Evolutionary conservation across 73 alveolate genomes (phyloP), one percentile per base, ranked within the genome.

Genomic region (Uronychia setigera): DNA sequence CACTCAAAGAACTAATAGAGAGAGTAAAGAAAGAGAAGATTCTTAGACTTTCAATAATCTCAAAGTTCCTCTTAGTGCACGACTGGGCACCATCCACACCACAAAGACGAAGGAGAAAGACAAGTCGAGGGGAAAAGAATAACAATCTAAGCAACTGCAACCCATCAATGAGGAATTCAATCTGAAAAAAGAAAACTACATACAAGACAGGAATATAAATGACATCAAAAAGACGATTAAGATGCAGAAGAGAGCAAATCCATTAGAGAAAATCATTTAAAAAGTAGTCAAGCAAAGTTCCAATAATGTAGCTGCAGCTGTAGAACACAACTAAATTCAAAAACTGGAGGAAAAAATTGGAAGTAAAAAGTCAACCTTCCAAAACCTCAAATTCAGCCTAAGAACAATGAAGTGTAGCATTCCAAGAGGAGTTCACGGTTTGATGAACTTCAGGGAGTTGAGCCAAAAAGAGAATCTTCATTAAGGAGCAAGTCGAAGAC

Each of bases 221-320:
- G 77, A 85, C 59, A 57, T 85, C 26, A 33, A 84, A 31, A 77
- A 35, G 35, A 74, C 91, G 0, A 84, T 85, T 26, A 85, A 85
- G 81, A 35, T 85, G 30, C 32, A 35, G 58, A 85, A 85, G 83
- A 34, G 91, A 57, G 91, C 91, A 1, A 85, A 76, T 29, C 91
- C 91, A 26, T 58, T 85, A 1, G 91, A 85, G 33, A 85, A 77
- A 35, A 58, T 78, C 57, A 77, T 85, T 11, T 19, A 46, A 46
- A 46, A 46, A 19, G 67, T 46, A 46, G 19, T 46, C 67, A 46
- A 46, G 19, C 67, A 46, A 19, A 46, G 67, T 19, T 11, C 5
- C 67, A 46, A 46, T 5, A 46, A 46, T 46, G 67, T 46, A 19
- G 67, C 19, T n/a, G n/a, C n/a, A n/a, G n/a, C n/a, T n/a, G n/a